Base-by-base conservation (phyloP, 1,284 basidiomycete genomes). In the Mycena citricolor region DNA sequence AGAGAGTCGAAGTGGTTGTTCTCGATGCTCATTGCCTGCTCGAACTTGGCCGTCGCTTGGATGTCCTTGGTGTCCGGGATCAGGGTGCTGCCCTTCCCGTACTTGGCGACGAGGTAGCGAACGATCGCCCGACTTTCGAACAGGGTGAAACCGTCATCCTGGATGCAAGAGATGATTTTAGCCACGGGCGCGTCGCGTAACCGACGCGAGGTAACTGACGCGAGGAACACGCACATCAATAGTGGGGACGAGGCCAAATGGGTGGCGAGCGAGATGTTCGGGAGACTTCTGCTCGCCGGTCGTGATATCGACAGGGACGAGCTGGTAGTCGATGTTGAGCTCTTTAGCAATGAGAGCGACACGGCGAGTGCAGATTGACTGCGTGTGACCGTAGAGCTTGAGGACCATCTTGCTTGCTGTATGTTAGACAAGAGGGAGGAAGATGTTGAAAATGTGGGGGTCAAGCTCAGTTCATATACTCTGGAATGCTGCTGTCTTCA, bases 181-280 rank as follows among this genome's bases (percentile, higher is more conserved):
- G n/a, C n/a, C n/a, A n/a, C n/a, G n/a, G n/a, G n/a, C n/a, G n/a
- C n/a, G n/a, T n/a, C n/a, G n/a, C n/a, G n/a, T n/a, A n/a, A n/a
- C n/a, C 10, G 4, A 14, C n/a, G 11, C 23, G 13, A 8, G 10
- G 8, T 8, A 6, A 4, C 19, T 7, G 8, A 12, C 8, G 16
- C 10, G 7, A 12, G 5, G 16, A 26, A 31, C 16, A 36, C 6
- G 6, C 61, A 71, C 33, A 48, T 77, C 76, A 43, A 86, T 69
- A 61, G 74, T 79, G 2, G 83, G 83, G 45, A 84, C 61, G 58
- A 80, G 74, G 17, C 79, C 79, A 49, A 83, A 85, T 0, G 83
- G 82, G 54, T 85, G 81, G 26, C 66, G 56, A 25, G 55, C 57
- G 12, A 69, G 23, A 64, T 65, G 71, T 16, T 59, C 68, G 3